A percentile compares a stretch with the other conserved stretches of the same genome.
phyloP scores from a whole-genome alignment of 768 basidiomycete genomes.

The Peribolospora baueri region DNA sequence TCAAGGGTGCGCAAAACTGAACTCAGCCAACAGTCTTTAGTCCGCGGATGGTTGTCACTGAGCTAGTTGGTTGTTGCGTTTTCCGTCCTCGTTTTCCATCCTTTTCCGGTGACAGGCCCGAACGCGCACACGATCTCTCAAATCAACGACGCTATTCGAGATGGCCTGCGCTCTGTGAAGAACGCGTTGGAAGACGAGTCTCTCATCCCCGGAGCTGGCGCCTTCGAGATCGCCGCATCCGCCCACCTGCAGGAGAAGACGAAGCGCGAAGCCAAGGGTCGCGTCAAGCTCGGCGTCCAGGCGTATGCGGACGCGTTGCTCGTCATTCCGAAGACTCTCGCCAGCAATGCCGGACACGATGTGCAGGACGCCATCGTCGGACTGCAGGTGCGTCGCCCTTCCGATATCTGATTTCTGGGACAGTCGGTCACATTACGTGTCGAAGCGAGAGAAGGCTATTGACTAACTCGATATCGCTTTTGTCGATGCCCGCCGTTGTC shows the following conservation, averaged over 20 bases:
- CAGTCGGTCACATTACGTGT: not conserved
- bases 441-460: not conserved
- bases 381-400: slow-evolving; percentile 38
- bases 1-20: slow-evolving; percentile 37
- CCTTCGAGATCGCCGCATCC: slow-evolving; percentile 84
- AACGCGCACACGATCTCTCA: slow-evolving; percentile 89
- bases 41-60: not conserved
- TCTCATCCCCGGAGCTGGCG: slow-evolving; percentile 86
- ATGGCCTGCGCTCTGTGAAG: slow-evolving; percentile 86
- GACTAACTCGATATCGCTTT: not conserved
- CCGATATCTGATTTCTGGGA: not conserved
- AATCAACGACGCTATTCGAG: slow-evolving; percentile 92
- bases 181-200: slow-evolving; percentile 79
- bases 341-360: slow-evolving; percentile 86
- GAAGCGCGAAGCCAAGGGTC: slow-evolving; percentile 71
- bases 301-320: slow-evolving; percentile 88
- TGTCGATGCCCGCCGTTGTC: not conserved
- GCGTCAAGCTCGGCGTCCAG: slow-evolving; percentile 89
- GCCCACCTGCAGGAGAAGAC: slow-evolving; percentile 51
- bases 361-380: slow-evolving; percentile 85
- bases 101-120: slow-evolving; percentile 28
- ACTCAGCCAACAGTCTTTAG: not conserved
- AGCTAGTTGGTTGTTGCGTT: not conserved
- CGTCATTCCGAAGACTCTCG: slow-evolving; percentile 87
- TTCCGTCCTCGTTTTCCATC: not conserved